Base-by-base conservation (phyloP, 805 yeast species). In the Pichia paraexigua region DNA sequence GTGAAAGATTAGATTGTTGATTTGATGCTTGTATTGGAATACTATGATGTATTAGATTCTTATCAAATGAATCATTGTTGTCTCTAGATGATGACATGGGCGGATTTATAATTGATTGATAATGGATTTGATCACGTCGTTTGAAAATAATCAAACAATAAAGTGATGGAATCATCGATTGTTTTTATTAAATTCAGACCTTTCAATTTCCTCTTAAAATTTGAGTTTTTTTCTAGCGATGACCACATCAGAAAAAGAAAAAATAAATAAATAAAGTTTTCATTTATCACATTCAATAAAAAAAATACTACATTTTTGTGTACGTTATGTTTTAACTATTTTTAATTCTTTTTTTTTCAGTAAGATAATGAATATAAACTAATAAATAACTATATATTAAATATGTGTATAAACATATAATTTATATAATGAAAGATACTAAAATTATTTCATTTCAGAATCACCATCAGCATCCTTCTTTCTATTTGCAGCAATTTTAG, bases 401-500 rank as follows among this genome's bases (percentile, higher is more conserved):
- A 5, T 18, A n/a, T n/a, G n/a, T n/a, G n/a, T 17, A 46, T 13
- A 24, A 5, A 24, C 4, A 24, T 7, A 24, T 24, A 24, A 7
- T 24, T 4, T 24, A 39, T 15, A 45, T 15, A 3, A 28, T 7
- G 18, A 22, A 39, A 48, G n/a, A 39, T 13, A 40, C 22, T 24
- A 43, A 27, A 47, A 24, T 44, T 50, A 55, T 43, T 58, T 63
- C 74, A 70, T 70, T 46, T 62, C 61, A 47, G 65, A 68, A 59
- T 69, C 71, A 49, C 68, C 71, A 35, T 69, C 74, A 18, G 57
- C 49, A 47, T 57, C 68, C 61, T 51, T 69, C 65, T 71, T 64
- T 84, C 65, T 79, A 80, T 79, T 87, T 82, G 81, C 86, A 63
- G 85, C 83, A 71, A 84, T 85, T 68, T 85, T 87, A 59, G 82